phyloP scores from a whole-genome alignment of 192 early-diverging fungal species.

The Rhizophagus sp. region DNA sequence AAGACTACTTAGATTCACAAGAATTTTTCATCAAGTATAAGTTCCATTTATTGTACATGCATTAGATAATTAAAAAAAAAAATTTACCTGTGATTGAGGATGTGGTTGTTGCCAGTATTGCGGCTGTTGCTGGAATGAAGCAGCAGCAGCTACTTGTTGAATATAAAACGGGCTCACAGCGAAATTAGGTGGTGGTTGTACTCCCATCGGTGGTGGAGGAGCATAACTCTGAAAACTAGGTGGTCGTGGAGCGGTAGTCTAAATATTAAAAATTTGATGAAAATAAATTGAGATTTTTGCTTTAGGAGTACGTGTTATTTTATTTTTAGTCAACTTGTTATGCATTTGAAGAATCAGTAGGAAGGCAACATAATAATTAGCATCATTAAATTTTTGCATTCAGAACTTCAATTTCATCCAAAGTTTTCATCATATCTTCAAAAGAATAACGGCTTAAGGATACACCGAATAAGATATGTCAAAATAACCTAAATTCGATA shows the following conservation, averaged over 20 bases:
- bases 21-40: constrained; percentile 6
- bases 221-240: constrained; percentile 32
- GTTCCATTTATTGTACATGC: not conserved
- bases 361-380: constrained; percentile 42
- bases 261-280: not conserved
- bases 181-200: constrained; percentile 32
- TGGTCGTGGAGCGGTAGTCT: constrained; percentile 49
- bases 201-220: constrained; percentile 19
- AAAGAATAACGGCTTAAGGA: not conserved
- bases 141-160: constrained; percentile 38
- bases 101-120: constrained; percentile 36
- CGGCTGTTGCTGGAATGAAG: constrained; percentile 34
- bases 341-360: constrained; percentile 38
- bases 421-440: constrained; percentile 43
- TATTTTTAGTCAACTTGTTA: not conserved
- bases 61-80: constrained; percentile 8
- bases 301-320: not conserved
- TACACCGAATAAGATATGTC: not conserved
- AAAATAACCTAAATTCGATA: not conserved
- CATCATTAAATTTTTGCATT: constrained; percentile 12
- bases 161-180: constrained; percentile 33
- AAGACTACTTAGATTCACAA: not conserved
- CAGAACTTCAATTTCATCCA: constrained; percentile 27
- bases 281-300: too few relatives aligned
- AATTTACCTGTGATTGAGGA: constrained; percentile 30